Base-by-base conservation (phyloP, 2,329 filamentous ascomycete species). In the Colletotrichum sublineola region DNA sequence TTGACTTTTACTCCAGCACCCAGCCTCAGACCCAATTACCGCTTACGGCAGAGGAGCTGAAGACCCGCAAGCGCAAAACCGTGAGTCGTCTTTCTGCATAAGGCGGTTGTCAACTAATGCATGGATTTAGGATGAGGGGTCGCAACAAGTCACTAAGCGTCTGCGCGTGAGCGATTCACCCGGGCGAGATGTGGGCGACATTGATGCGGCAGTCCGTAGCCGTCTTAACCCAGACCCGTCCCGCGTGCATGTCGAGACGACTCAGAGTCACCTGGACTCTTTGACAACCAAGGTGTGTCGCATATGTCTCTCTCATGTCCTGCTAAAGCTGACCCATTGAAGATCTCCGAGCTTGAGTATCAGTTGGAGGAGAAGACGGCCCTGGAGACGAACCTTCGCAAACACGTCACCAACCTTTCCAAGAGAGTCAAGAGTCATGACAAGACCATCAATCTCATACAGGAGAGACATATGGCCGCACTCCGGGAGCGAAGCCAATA, bases 401-500 rank as follows among this genome's bases (percentile, higher is more conserved):
- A 73, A 66, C 74, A 73, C 3, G 73, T 74, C 31, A 69, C 40
- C 29, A 71, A 63, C 18, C 65, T 75, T 24, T 68, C 70, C 67
- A 77, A 76, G 29, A 84, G 87, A 61, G 77, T 86, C 20, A 82
- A 85, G 40, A 85, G 85, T 24, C 82, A 86, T 64, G 80, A 84
- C 61, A 80, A 80, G 31, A 86, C 86, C 2, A 77, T 86, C 2
- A 80, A 81, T 31, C 79, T 79, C 7, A 83, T 89, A 5, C 85
- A 89, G 62, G 78, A 80, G 9, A 83, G 82, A 55, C 86, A 85
- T 69, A 84, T 86, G 74, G 81, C 81, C 18, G 87, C 89, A 3
- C 78, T 90, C 6, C 80, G 85, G 68, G 88, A 91, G 31, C 86
- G 87, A 44, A 82, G 81, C 44, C 76, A 75, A 6, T 87, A 86